phyloP scores from a whole-genome alignment of 2,329 filamentous ascomycete species.

The Fusarium abutilonis region DNA sequence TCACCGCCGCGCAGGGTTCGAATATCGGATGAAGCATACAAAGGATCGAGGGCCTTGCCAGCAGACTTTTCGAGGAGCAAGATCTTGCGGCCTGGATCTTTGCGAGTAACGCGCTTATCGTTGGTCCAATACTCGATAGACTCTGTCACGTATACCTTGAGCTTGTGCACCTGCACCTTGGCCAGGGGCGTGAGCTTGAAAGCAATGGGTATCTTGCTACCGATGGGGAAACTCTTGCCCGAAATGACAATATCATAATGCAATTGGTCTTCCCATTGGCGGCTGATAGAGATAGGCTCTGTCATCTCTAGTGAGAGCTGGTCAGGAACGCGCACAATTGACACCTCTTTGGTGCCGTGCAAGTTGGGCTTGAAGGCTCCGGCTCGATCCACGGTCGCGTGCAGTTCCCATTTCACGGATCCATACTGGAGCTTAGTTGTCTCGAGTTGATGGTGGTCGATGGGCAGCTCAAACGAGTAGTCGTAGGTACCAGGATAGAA shows the following conservation, averaged over 20 bases:
- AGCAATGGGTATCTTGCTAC: slow-evolving; percentile 87
- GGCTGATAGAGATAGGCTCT: slow-evolving; percentile 91
- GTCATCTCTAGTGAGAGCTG: slow-evolving; percentile 90
- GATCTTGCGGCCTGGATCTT: slow-evolving; percentile 85
- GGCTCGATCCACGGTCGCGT: slow-evolving; percentile 84
- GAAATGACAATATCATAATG: slow-evolving; percentile 97
- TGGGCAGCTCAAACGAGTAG: slow-evolving; percentile 83
- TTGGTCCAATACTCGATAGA: slow-evolving; percentile 91
- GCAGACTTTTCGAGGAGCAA: slow-evolving; percentile 88
- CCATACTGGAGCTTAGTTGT: slow-evolving; percentile 89
- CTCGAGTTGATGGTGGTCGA: slow-evolving; percentile 89
- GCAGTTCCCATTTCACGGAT: slow-evolving; percentile 86
- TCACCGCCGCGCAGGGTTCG: slow-evolving; percentile 83
- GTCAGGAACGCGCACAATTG: slow-evolving; percentile 84
- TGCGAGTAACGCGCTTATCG: slow-evolving; percentile 83
- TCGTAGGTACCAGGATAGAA: slow-evolving; percentile 79
- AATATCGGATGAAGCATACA: slow-evolving; percentile 79
- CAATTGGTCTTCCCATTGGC: slow-evolving; percentile 94
- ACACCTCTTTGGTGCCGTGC: slow-evolving; percentile 82
- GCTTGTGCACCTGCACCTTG: slow-evolving; percentile 91
- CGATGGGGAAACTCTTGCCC: slow-evolving; percentile 92
- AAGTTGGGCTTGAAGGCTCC: slow-evolving; percentile 92
- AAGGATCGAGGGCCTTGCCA: slow-evolving; percentile 76
- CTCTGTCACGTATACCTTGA: slow-evolving; percentile 92
- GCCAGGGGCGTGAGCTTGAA: slow-evolving; percentile 93